Evolutionary conservation across 441 rosid genomes (phyloP), one percentile per base, ranked within the genome.

Genomic region (Populus hybrid): DNA sequence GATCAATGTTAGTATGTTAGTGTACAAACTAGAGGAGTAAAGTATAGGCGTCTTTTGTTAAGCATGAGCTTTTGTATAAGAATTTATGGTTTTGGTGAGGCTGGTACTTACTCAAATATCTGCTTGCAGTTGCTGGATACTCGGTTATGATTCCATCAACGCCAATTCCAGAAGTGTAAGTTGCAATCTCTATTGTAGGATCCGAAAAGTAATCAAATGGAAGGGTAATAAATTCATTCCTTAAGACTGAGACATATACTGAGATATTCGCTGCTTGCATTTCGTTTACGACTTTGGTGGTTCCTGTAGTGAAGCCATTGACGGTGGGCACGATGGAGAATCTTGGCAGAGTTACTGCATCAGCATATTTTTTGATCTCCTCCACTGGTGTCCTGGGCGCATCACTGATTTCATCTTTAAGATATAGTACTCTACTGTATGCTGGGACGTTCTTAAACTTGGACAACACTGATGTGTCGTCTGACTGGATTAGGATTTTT

Each of bases 121-220:
- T 87, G 85, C 42, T 76, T 23, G 91, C 89, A 2, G 94, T 90
- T 65, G 77, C 89, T 6, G 96, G 96, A 79, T 75, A 92, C 57
- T 92, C 91, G 0, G 90, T 94, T 72, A 89, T 65, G 77, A 95
- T 72, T 34, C 97, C 98, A 79, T 92, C 91, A 20, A 92, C 88
- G 11, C 76, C 80, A 2, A 81, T 66, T n/a, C 87, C 92, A 73
- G 78, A 81, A 21, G 83, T 72, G 76, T 82, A 90, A 42, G 95
- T 88, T 50, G 97, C 97, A 69, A 94, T 73, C 85, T 95, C 97
- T 54, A 85, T 11, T 0, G 77, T 78, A 5, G 99, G 97, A 83
- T 95, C 98, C 3, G 97, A 70, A 69, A 84, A 83, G 89, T 80
- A 95, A 89, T 94, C 98, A 10, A 86, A 91, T 5, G 90, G 80